phyloP scores from a whole-genome alignment of 108 stramenopile genomes.

The Bacterosira constricta region DNA sequence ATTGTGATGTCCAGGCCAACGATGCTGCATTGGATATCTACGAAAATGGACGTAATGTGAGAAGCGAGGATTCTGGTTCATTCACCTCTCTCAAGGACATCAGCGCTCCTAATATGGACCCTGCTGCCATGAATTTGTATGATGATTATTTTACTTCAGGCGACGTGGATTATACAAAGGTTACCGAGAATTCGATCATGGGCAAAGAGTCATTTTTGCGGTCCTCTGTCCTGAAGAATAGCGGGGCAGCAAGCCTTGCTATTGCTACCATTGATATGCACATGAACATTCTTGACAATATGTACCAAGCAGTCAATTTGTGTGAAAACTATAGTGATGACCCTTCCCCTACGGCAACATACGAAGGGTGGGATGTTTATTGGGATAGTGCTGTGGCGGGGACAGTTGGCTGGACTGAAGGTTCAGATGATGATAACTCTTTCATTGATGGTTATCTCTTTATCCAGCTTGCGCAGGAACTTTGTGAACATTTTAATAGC shows the following conservation, averaged over 20 bases:
- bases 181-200: conserved; percentile 41
- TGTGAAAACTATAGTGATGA: conserved; percentile 44
- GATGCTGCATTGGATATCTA: conserved; percentile 62
- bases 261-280: conserved; percentile 62
- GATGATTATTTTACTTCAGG: conserved; percentile 19
- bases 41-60: conserved; percentile 57
- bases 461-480: conserved; percentile 72
- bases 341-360: neutral
- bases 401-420: conserved; percentile 73
- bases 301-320: conserved; percentile 39
- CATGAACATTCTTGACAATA: conserved; percentile 43
- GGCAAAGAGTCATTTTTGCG: conserved; percentile 25
- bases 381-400: conserved; percentile 75
- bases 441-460: conserved; percentile 53
- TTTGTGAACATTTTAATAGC: conserved; percentile 57
- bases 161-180: conserved; percentile 26
- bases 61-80: neutral
- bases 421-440: conserved; percentile 48
- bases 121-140: conserved; percentile 4
- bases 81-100: conserved; percentile 47
- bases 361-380: conserved; percentile 11
- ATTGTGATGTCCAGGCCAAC: no score
- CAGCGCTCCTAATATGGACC: conserved; percentile 2
- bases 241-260: conserved; percentile 54
- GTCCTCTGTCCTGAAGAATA: conserved; percentile 34